Base-by-base conservation (phyloP, 1,284 basidiomycete species). In the Kwoniella shivajii region DNA sequence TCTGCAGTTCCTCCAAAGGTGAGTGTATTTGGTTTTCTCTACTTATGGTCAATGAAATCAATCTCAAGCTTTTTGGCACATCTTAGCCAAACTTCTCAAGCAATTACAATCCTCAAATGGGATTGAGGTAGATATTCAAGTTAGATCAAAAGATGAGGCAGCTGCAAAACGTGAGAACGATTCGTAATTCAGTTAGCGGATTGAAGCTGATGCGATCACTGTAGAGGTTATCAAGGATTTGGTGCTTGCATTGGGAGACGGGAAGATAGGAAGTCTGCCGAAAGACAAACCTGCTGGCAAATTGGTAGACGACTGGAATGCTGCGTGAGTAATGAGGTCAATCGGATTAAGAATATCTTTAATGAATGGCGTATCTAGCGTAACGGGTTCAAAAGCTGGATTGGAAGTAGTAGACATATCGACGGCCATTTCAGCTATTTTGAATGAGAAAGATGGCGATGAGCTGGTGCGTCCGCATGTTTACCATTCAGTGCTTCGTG, bases 1-100 rank as follows among this genome's bases (percentile, higher is more conserved):
- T 97, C 38, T 93, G 90, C 64, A 95, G 92, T 20, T 84, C 88
- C 3, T 89, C 88, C 30, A 97, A 98, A 84, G 90, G 92, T 92
- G 31, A 54, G 78, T 68, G 11, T 31, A 18, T 44, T 26, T 30
- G 10, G 2, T 24, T 10, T 24, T 29, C 11, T 31, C 5, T 7
- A 24, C 37, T 6, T 2, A 18, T 34, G 6, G 10, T 33, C 36
- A 13, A 22, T 27, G 51, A 13, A 26, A 24, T n/a, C 14, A 47
- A n/a, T 6, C 16, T 34, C 20, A 44, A 33, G 41, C 14, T 18
- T 16, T 27, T 30, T 56, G 26, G 59, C 24, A 16, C 3, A 22
- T 3, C 36, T 24, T 55, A 78, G 77, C 75, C 50, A 79, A 79
- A 60, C 69, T 78, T 24, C 59, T 79, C 30, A 57, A 62, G 7